Base-by-base conservation (phyloP, 768 basidiomycete genomes). In the Tulasnella sp. region DNA sequence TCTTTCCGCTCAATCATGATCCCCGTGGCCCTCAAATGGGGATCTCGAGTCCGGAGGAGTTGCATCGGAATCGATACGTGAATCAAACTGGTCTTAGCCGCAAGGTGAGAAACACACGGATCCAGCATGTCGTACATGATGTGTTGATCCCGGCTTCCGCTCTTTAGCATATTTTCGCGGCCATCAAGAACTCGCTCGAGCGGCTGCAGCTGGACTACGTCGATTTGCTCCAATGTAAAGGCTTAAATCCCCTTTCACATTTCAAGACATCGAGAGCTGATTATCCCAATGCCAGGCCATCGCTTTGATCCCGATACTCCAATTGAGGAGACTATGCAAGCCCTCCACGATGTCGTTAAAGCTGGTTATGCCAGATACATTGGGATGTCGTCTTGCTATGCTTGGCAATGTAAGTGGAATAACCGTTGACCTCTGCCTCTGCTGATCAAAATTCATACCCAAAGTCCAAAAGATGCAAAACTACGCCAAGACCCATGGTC, bases 281-380 rank as follows among this genome's bases (percentile, higher is more conserved):
- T 47, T 48, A 13, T 17, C 24, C 15, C 3, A 0, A 30, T 43
- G 23, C 27, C 62, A 73, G 75, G 75, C 76, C 64, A 62, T 74
- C 73, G 79, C 23, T 78, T 78, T 54, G 79, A 80, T 64, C 56
- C 67, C 5, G 73, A 78, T n/a, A 78, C 79, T 0, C 77, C 79
- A 1, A 76, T 79, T 74, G 74, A 72, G 56, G 74, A 75, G 65
- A 73, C 71, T 65, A 79, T 79, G 76, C 72, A 75, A 68, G 76
- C 78, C 21, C 70, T 78, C n/a, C 76, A 79, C 54, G 78, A 79
- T 59, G 72, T 78, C 15, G 77, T 79, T 13, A 70, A 77, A 61
- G 73, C 73, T 4, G 78, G 78, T 3, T 73, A 76, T 43, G 77
- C 75, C 34, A 70, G 76, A 23, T 78, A 76, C 64, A 75, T 77